Evolutionary conservation across 768 basidiomycete genomes (phyloP).

Genomic region (Lentinula lateritia): DNA sequence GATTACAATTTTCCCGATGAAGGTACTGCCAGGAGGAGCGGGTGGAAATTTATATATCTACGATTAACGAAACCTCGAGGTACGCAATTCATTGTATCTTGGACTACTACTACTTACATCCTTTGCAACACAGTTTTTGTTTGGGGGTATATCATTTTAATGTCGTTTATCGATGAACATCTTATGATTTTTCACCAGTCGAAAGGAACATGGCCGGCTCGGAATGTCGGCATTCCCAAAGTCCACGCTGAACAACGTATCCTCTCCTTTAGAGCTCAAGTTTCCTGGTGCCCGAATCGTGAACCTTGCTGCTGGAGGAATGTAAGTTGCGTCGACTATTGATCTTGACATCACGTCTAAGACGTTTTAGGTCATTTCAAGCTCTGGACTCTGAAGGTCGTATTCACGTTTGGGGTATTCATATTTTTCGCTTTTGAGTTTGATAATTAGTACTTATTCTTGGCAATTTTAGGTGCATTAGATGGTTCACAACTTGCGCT

Average conservation of each 20-base stretch:
- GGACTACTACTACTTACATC: neutral
- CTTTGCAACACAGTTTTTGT: constrained; percentile 34
- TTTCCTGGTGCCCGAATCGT: constrained; percentile 64
- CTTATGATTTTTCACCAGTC: constrained; percentile 31
- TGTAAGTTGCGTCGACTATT: constrained; percentile 38
- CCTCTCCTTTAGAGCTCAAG: constrained; percentile 59
- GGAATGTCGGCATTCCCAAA: constrained; percentile 40
- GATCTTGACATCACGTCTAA: no score
- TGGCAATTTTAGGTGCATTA: constrained; percentile 46
- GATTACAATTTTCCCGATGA: constrained; percentile 79
- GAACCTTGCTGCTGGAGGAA: constrained; percentile 73
- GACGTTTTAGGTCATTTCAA: constrained; percentile 67
- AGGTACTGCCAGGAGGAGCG: constrained; percentile 66
- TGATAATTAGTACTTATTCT: no score
- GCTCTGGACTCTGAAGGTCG: constrained; percentile 72
- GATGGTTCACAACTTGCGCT: constrained; percentile 39
- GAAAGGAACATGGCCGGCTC: constrained; percentile 56
- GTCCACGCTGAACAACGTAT: constrained; percentile 33
- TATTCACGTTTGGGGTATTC: constrained; percentile 78
- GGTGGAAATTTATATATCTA: constrained; percentile 78
- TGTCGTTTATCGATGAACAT: neutral
- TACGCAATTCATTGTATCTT: constrained; percentile 21
- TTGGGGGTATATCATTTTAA: constrained; percentile 36
- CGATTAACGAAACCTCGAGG: constrained; percentile 68
- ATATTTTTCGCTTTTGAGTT: neutral